Conservation (phyloP, 2,329 filamentous ascomycete genomes). For the Colletotrichum kahawae region DNA sequence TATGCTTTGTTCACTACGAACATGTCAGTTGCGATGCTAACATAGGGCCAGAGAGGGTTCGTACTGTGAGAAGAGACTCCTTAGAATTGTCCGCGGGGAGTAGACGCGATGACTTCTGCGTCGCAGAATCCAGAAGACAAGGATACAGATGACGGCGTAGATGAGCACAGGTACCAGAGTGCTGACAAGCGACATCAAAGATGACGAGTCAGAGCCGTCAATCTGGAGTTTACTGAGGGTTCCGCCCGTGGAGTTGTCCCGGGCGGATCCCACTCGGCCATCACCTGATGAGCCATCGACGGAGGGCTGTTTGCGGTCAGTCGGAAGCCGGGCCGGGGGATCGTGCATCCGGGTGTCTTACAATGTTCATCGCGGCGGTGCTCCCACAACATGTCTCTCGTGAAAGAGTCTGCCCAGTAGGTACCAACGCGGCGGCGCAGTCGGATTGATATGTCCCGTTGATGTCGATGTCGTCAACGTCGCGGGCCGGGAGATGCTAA, state of each 20-base stretch:
- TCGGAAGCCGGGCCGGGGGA: background rate
- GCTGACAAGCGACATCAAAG: constrained; percentile 45
- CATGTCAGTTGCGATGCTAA: background rate
- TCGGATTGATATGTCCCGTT: background rate
- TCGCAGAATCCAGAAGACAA: constrained; percentile 56
- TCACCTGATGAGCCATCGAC: constrained; percentile 31
- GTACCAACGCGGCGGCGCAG: background rate
- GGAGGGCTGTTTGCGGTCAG: background rate
- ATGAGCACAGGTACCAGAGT: constrained; percentile 60
- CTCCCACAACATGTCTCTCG: background rate
- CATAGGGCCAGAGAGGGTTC: constrained; percentile 21
- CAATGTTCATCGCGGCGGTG: background rate
- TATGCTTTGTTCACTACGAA: constrained; percentile 9
- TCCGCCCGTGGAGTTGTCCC: constrained; percentile 43
- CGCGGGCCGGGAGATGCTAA: background rate
- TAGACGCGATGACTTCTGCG: constrained; percentile 58
- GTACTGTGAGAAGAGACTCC: constrained; percentile 54
- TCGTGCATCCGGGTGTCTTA: background rate
- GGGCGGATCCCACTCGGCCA: constrained; percentile 46
- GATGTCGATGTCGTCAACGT: background rate
- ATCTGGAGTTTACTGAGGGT: constrained; percentile 39
- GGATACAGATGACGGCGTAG: constrained; percentile 52
- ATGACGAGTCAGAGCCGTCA: constrained; percentile 42
- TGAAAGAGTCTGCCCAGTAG: background rate
- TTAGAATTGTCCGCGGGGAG: constrained; percentile 57